phyloP scores from a whole-genome alignment of 2,329 filamentous ascomycete species.

The Exophiala spinifera region DNA sequence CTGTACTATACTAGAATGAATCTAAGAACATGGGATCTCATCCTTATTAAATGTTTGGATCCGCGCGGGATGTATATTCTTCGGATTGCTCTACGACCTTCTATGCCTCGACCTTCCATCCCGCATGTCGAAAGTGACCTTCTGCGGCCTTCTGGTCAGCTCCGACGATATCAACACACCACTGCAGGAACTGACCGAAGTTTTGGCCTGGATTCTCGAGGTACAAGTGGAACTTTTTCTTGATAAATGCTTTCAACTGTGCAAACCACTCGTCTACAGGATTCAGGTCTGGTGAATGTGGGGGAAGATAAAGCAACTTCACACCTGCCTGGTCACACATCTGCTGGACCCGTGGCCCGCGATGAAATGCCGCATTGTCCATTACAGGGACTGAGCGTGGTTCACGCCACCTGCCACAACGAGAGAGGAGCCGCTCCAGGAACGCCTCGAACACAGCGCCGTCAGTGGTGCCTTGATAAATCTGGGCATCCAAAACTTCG shows the following conservation, averaged over 20 bases:
- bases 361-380: slow-evolving; percentile 34
- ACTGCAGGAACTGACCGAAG: slow-evolving; percentile 32
- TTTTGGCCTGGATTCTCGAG: slow-evolving; percentile 17
- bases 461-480: slow-evolving; percentile 35
- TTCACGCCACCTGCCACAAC: slow-evolving; percentile 30
- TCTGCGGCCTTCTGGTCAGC: slow-evolving; percentile 3
- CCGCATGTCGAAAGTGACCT: slow-evolving; percentile 13
- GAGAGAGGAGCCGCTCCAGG: slow-evolving; percentile 28
- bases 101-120: slow-evolving; percentile 3
- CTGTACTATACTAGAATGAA: too few relatives aligned
- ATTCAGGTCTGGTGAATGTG: slow-evolving; percentile 39
- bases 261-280: slow-evolving; percentile 39
- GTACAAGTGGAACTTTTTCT: slow-evolving; percentile 30
- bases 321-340: slow-evolving; percentile 35
- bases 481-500: slow-evolving; percentile 19
- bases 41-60: too few relatives aligned
- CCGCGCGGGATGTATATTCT: too few relatives aligned
- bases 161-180: slow-evolving; percentile 25
- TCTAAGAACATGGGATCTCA: too few relatives aligned
- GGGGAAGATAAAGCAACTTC: slow-evolving; percentile 35
- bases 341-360: slow-evolving; percentile 31
- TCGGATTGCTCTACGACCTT: too few relatives aligned
- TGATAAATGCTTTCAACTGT: slow-evolving; percentile 37
- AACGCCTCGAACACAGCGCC: slow-evolving; percentile 31
- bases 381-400: slow-evolving; percentile 36